phyloP scores from a whole-genome alignment of 495 filamentous ascomycete genomes.

The Choiromyces venosus region DNA sequence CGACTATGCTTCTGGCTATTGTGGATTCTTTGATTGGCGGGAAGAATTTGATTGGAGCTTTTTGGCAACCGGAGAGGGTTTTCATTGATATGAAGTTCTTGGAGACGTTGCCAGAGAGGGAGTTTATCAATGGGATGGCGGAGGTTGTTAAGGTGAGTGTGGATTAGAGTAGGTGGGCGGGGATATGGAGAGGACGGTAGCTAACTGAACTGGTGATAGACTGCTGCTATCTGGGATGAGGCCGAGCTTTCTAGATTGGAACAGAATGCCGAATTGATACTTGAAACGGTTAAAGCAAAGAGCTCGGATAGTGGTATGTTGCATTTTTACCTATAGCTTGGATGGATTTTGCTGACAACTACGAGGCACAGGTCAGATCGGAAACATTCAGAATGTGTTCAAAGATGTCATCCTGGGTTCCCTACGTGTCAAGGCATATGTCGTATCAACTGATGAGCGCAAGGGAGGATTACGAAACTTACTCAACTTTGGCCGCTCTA shows the following conservation, averaged over 20 bases:
- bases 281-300: conserved; percentile 63
- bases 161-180: neutral
- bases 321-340: neutral
- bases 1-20: conserved; percentile 92
- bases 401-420: conserved; percentile 85
- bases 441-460: conserved; percentile 87
- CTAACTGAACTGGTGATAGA: conserved; percentile 48
- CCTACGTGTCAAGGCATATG: conserved; percentile 81
- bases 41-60: conserved; percentile 93
- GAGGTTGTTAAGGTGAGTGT: conserved; percentile 75
- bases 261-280: conserved; percentile 66
- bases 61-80: conserved; percentile 90
- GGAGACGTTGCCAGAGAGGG: conserved; percentile 80
- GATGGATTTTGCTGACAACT: conserved; percentile 14
- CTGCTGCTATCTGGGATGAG: conserved; percentile 91
- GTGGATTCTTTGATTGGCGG: conserved; percentile 97
- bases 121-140: conserved; percentile 98
- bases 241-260: conserved; percentile 81
- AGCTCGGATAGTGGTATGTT: conserved; percentile 44
- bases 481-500: conserved; percentile 96
- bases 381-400: conserved; percentile 65
- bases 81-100: conserved; percentile 93
- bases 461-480: conserved; percentile 93
- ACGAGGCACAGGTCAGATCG: conserved; percentile 53
- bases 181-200: neutral